Percentiles rank a stretch among this genome's conserved stretches.
These are phyloP conservation scores for Karstenula rhodostoma DNA, from an alignment of 2,329 filamentous ascomycete genomes.

Conservation along the genomic window DNA sequence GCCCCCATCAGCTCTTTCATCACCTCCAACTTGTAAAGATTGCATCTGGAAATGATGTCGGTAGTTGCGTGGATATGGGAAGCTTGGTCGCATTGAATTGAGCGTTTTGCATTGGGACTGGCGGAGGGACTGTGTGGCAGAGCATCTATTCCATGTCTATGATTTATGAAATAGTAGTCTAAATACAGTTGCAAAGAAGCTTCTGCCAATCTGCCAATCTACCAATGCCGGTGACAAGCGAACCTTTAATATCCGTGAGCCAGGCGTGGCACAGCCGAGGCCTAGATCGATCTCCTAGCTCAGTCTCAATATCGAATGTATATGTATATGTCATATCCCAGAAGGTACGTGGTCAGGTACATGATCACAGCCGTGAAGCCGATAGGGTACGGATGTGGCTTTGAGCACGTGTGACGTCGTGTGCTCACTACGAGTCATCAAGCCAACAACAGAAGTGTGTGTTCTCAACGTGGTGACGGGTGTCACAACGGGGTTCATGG, in stretches of 20 bases:
- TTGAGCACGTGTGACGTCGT: neutral
- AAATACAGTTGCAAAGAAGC: constrained; percentile 6
- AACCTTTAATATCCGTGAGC: neutral
- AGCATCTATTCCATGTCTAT: constrained; percentile 1
- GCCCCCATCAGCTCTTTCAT: constrained; percentile 28
- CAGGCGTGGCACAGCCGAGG: neutral
- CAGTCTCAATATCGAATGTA: neutral
- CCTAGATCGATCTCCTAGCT: neutral
- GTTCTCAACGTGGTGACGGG: no score
- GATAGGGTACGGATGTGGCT: neutral
- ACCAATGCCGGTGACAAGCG: neutral
- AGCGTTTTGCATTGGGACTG: constrained; percentile 1
- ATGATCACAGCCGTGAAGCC: neutral
- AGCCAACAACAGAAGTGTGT: neutral
- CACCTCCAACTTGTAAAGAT: constrained; percentile 25
- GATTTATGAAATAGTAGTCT: neutral
- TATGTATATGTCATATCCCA: neutral
- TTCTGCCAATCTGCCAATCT: neutral
- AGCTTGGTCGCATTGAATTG: neutral
- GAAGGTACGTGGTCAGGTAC: neutral
- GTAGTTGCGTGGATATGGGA: neutral
- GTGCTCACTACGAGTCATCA: neutral
- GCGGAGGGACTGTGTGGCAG: neutral
- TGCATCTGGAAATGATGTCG: neutral
- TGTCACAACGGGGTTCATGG: no score